Base-by-base conservation (phyloP, 257 asterid species). In the Haberlea rhodopensis region DNA sequence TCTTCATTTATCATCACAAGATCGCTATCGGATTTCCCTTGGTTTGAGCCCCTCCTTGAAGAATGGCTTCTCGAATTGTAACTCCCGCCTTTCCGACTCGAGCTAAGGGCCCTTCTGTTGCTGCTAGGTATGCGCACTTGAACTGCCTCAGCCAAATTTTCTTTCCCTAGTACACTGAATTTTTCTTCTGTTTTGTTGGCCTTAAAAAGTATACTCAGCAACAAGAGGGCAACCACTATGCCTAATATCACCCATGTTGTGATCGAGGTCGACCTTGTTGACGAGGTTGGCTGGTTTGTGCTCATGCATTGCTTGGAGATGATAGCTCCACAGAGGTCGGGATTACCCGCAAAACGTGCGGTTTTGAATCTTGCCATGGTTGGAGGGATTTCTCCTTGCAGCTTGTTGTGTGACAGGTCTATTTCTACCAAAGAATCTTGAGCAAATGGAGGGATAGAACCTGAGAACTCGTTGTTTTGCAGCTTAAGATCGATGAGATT, bases 351-450 rank as follows among this genome's bases (percentile, higher is more conserved):
- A 8, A 87, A 94, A 1, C 87, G 58, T 27, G 26, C 8, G 0
- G 70, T 66, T 0, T 84, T 81, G 37, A 87, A 89, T 52, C 76
- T 82, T 4, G 83, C 57, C 84, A 84, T 66, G 67, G 15, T 53
- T 43, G 54, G 32, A 5, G 99, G 97, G 62, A 94, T 75, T 76
- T 79, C 87, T 0, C 99, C 99, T 9, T 94, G 81, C 48, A 94
- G 52, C 27, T 72, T 80, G 49, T 94, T 94, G 74, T 65, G 4
- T 0, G 95, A 79, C 0, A 94, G 8, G 68, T 82, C 72, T 22
- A 87, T 11, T 0, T 8, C 51, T n/a, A 52, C 26, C 18, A 90
- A 54, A 2, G 89, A 67, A 25, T 70, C 63, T 29, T 85, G 95
- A 1, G 76, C 66, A 0, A 89, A 20, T 0, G 55, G 5, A 0